phyloP scores from a whole-genome alignment of 768 basidiomycete genomes.

The Phanerodontia chrysosporium region DNA sequence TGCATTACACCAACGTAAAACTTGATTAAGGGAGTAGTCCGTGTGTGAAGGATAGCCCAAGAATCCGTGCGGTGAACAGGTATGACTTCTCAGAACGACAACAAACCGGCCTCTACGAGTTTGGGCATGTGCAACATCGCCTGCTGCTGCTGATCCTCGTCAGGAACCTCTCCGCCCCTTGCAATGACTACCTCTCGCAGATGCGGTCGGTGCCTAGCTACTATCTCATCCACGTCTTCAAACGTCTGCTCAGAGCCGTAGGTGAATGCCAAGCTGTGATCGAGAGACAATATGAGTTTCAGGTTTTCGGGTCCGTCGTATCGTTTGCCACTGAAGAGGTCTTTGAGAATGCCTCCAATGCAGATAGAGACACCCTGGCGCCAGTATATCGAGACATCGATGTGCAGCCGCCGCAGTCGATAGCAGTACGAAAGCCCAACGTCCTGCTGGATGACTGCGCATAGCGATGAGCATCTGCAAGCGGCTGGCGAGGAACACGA shows the following conservation, averaged over 20 bases:
- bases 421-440: not conserved
- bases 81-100: not conserved
- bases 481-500: no score
- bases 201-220: not conserved
- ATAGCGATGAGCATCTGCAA: not conserved
- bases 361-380: not conserved
- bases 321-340: not conserved
- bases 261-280: not conserved
- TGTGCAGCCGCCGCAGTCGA: not conserved
- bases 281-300: not conserved
- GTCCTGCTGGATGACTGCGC: not conserved
- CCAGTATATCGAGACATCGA: not conserved
- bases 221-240: not conserved
- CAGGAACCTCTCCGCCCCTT: not conserved
- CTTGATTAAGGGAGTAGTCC: no score
- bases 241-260: not conserved
- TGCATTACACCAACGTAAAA: not conserved
- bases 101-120: not conserved
- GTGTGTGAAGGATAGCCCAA: no score
- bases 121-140: not conserved
- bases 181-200: not conserved
- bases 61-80: no score
- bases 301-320: not conserved
- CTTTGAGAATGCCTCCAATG: not conserved
- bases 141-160: not conserved